Conservation (phyloP, 2,329 filamentous ascomycete genomes). For the Hirsutella rhossiliensis region DNA sequence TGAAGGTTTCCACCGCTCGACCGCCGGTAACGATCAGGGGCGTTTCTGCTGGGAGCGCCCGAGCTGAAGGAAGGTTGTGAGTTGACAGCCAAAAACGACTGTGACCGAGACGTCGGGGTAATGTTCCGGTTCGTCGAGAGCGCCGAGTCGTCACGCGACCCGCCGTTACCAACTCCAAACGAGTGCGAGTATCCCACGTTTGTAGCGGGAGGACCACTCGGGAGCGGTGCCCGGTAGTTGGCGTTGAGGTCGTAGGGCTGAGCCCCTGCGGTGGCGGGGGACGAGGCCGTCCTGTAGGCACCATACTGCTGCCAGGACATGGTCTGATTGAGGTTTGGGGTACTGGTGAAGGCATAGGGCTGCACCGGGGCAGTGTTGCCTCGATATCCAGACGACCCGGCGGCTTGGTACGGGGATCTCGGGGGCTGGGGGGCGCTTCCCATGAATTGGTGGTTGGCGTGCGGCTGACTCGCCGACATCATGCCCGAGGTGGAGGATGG, state of each 20-base stretch:
- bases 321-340: slow-evolving; percentile 49
- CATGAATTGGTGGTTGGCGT: slow-evolving; percentile 38
- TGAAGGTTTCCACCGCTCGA: slow-evolving; percentile 34
- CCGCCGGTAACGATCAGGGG: slow-evolving; percentile 70
- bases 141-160: slow-evolving; percentile 40
- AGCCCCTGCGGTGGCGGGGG: slow-evolving; percentile 27
- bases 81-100: slow-evolving; percentile 27
- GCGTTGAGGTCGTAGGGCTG: slow-evolving; percentile 11
- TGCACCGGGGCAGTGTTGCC: slow-evolving; percentile 50
- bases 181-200: slow-evolving; percentile 26
- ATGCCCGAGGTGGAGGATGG: slow-evolving; percentile 40
- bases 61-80: slow-evolving; percentile 35
- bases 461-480: slow-evolving; percentile 39
- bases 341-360: slow-evolving; percentile 64
- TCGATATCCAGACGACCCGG: slow-evolving; percentile 37
- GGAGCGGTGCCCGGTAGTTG: slow-evolving; percentile 9
- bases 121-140: slow-evolving; percentile 30
- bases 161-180: slow-evolving; percentile 22
- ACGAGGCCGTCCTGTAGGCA: slow-evolving; percentile 35
- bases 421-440: slow-evolving; percentile 20
- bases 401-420: slow-evolving; percentile 15
- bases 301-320: slow-evolving; percentile 38
- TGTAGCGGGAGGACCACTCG: slow-evolving; percentile 26
- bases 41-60: slow-evolving; percentile 31
- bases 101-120: slow-evolving; percentile 26